Conservation (phyloP, 192 early-diverging fungal genomes). For the Thamnidium elegans region DNA sequence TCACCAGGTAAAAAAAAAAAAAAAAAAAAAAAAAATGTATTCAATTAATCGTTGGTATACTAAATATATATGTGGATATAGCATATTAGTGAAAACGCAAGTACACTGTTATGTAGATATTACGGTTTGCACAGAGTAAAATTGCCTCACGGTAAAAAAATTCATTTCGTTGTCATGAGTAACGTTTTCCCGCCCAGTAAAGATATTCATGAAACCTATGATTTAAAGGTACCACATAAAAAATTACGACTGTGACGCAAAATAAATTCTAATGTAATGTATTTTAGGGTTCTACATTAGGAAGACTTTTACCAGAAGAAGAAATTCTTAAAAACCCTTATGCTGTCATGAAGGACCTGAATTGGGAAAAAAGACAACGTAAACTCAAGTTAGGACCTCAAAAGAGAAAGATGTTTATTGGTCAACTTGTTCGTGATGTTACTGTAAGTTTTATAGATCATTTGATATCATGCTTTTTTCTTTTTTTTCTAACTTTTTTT, state of each 20-base stretch:
- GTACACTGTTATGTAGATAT: constrained; percentile 90
- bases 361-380: constrained; percentile 80
- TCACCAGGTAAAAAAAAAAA: constrained; percentile 62
- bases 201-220: constrained; percentile 97
- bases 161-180: constrained; percentile 99
- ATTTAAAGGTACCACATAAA: constrained; percentile 68
- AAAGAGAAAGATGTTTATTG: constrained; percentile 78
- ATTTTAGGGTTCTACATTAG: constrained; percentile 75
- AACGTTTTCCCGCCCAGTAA: constrained; percentile 97
- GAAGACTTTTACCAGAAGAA: constrained; percentile 78
- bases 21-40: too few species aligned
- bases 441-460: constrained; percentile 47
- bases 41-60: too few species aligned
- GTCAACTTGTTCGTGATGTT: constrained; percentile 89
- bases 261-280: too few species aligned
- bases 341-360: constrained; percentile 95
- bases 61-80: constrained; percentile 1
- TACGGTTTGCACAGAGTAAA: constrained; percentile 97
- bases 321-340: constrained; percentile 77
- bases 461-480: constrained; percentile 20
- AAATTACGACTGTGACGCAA: not conserved
- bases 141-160: constrained; percentile 85
- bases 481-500: constrained; percentile 80
- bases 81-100: constrained; percentile 84
- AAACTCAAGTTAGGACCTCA: constrained; percentile 81